Percentiles rank a stretch among this genome's conserved stretches.
phyloP scores from a whole-genome alignment of 441 rosid species.

The Gossypium schwendimanii region DNA sequence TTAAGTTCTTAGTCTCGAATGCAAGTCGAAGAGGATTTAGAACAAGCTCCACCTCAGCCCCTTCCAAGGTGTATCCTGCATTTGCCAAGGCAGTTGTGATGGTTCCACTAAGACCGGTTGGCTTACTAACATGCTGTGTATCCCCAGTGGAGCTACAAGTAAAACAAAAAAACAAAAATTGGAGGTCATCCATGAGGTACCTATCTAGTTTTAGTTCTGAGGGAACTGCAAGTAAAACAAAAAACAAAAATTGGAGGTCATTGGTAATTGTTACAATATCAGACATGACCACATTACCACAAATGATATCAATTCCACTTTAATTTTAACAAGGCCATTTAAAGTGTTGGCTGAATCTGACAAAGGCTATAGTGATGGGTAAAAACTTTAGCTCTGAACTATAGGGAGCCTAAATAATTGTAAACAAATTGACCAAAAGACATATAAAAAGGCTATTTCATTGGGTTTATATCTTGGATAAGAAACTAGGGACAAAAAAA shows the following conservation, averaged over 20 bases:
- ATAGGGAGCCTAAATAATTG: not conserved
- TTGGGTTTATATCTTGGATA: not conserved
- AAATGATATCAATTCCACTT: not conserved
- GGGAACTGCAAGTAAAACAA: constrained; percentile 36
- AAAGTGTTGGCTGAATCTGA: not conserved
- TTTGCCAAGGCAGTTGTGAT: constrained; percentile 64
- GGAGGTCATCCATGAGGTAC: not conserved
- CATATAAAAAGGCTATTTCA: not conserved
- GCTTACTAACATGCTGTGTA: constrained; percentile 33
- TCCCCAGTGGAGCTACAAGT: constrained; percentile 46
- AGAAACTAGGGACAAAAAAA: not conserved
- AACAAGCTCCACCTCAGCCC: constrained; percentile 55
- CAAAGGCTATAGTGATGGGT: not conserved
- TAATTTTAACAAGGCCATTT: not conserved
- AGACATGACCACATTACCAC: not conserved
- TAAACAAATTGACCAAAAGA: not conserved
- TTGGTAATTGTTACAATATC: not conserved
- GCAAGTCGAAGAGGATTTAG: constrained; percentile 88
- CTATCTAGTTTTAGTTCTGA: constrained; percentile 13
- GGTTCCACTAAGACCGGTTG: constrained; percentile 20
- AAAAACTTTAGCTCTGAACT: not conserved
- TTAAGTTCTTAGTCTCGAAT: constrained; percentile 85
- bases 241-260: not conserved
- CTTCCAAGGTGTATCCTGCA: constrained; percentile 83
- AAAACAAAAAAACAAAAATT: not conserved